Percentiles rank a stretch among this genome's conserved stretches.
Evolutionary conservation across 331 rosid genomes (phyloP).

Genomic region (Spiraea crenata): DNA sequence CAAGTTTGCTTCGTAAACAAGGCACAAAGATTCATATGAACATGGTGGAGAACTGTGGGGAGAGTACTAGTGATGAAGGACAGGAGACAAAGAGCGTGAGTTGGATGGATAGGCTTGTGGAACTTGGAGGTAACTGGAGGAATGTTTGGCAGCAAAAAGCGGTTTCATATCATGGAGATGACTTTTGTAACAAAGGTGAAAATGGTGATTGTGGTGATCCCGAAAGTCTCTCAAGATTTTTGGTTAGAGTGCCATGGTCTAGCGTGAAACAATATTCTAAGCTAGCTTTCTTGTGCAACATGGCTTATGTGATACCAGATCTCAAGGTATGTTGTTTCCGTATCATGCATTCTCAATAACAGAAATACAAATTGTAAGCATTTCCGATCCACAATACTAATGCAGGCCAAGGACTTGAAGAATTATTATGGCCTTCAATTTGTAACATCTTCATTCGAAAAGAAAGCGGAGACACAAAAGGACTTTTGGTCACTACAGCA

Average conservation of each 20-base stretch:
- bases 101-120: constrained; percentile 79
- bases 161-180: constrained; percentile 28
- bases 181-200: constrained; percentile 8
- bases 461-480: constrained; percentile 60
- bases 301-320: constrained; percentile 74
- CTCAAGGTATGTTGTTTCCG: constrained; percentile 43
- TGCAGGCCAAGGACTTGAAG: constrained; percentile 64
- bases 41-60: constrained; percentile 2
- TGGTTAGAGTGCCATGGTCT: constrained; percentile 62
- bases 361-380: too few species aligned
- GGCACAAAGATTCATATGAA: not conserved
- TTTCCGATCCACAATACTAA: not conserved
- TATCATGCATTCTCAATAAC: too few species aligned
- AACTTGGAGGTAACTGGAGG: constrained; percentile 65
- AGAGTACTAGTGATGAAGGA: constrained; percentile 21
- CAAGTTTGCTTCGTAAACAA: constrained; percentile 35
- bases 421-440: constrained; percentile 54
- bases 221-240: constrained; percentile 58
- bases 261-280: constrained; percentile 59
- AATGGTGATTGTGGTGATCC: constrained; percentile 36
- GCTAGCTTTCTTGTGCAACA: constrained; percentile 74
- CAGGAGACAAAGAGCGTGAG: constrained; percentile 51
- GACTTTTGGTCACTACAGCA: constrained; percentile 57
- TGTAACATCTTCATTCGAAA: constrained; percentile 70
- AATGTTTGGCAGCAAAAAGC: constrained; percentile 38